A percentile compares a stretch with the other conserved stretches of the same genome.
These are phyloP conservation scores for Marasmius fiardii DNA, from an alignment of 1,284 basidiomycete species.

Conservation along the genomic window DNA sequence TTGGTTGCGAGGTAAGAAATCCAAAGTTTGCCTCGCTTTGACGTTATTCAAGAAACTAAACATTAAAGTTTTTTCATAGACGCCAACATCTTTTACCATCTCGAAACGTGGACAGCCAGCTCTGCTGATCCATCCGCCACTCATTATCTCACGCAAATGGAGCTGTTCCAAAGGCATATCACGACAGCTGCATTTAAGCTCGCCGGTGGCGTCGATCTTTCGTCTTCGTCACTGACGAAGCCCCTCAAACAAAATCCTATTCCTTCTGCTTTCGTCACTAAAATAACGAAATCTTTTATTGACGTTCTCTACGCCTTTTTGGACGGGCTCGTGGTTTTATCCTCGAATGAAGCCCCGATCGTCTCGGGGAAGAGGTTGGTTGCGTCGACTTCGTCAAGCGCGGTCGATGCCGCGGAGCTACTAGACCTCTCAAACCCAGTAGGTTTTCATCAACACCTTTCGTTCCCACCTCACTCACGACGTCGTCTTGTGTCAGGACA, in stretches of 20 bases:
- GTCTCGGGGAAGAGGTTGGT: slow-evolving; percentile 34
- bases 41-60: slow-evolving; percentile 7
- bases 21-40: background rate
- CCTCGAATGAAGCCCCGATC: slow-evolving; percentile 69
- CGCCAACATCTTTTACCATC: slow-evolving; percentile 76
- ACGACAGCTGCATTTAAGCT: slow-evolving; percentile 80
- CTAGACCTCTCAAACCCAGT: slow-evolving; percentile 64
- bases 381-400: slow-evolving; percentile 26
- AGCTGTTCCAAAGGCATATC: slow-evolving; percentile 82
- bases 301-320: slow-evolving; percentile 88
- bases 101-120: slow-evolving; percentile 84
- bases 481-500: slow-evolving; percentile 55
- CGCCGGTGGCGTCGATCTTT: slow-evolving; percentile 73
- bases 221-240: slow-evolving; percentile 40
- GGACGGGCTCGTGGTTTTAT: slow-evolving; percentile 85
- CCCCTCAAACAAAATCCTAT: slow-evolving; percentile 57
- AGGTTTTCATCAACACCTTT: slow-evolving; percentile 24
- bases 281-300: slow-evolving; percentile 85
- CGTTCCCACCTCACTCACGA: too few species aligned
- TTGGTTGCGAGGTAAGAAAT: slow-evolving; percentile 82
- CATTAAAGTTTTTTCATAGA: slow-evolving; percentile 52
- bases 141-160: slow-evolving; percentile 71
- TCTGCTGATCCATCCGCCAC: slow-evolving; percentile 55
- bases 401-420: slow-evolving; percentile 46
- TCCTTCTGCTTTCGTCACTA: slow-evolving; percentile 54